Evolutionary conservation across 495 filamentous ascomycete genomes (phyloP).

Genomic region (Penicillium atrosanguineum): DNA sequence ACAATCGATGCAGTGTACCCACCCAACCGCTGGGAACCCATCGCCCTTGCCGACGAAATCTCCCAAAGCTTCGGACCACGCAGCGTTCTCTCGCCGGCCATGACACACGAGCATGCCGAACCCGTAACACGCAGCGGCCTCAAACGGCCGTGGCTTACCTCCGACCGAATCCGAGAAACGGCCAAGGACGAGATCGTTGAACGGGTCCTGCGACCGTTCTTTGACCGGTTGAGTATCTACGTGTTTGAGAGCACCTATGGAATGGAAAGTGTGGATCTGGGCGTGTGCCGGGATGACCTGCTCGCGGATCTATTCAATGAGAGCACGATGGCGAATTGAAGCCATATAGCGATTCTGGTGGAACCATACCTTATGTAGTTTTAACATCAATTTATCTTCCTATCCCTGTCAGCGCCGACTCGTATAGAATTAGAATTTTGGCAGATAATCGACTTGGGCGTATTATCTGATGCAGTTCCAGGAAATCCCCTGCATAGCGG

Average conservation of each 20-base stretch:
- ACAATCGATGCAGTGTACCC: conserved; percentile 95
- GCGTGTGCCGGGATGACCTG: conserved; percentile 64
- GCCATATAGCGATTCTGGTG: conserved; percentile 4
- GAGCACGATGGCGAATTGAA: conserved; percentile 48
- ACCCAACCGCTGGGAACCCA: conserved; percentile 65
- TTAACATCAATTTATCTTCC: not conserved
- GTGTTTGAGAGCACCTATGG: conserved; percentile 90
- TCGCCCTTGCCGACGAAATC: conserved; percentile 82
- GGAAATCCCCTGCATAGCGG: too few species aligned
- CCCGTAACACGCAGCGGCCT: conserved; percentile 23
- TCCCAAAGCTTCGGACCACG: conserved; percentile 69
- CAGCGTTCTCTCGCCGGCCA: conserved; percentile 35
- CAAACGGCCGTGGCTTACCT: conserved; percentile 42
- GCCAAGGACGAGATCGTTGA: conserved; percentile 70
- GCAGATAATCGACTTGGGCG: too few species aligned
- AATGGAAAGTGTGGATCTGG: conserved; percentile 69
- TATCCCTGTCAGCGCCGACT: too few species aligned
- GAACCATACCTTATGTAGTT: not conserved
- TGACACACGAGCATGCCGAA: conserved; percentile 34
- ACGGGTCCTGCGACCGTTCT: conserved; percentile 81
- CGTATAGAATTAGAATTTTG: too few species aligned
- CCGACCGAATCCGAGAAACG: conserved; percentile 43
- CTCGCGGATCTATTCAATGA: conserved; percentile 85
- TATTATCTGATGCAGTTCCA: too few species aligned
- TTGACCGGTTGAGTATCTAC: conserved; percentile 84